Percentiles rank a stretch among this genome's conserved stretches.
These are phyloP conservation scores for Talaromyces proteolyticus DNA, from an alignment of 495 filamentous ascomycete genomes.

Conservation along the genomic window DNA sequence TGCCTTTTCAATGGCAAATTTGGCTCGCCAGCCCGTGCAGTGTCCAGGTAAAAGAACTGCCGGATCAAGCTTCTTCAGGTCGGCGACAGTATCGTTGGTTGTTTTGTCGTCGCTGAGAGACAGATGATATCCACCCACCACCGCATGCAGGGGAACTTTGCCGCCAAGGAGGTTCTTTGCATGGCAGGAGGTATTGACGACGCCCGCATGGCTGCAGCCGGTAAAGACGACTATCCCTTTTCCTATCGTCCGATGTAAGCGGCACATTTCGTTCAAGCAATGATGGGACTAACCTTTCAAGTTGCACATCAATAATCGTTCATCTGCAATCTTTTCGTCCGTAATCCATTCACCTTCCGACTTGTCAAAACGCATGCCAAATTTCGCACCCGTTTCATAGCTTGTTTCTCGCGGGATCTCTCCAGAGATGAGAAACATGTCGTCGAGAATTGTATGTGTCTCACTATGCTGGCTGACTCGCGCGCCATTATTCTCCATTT, in stretches of 20 bases:
- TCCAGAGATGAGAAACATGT: constrained; percentile 52
- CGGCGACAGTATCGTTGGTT: constrained; percentile 40
- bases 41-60: constrained; percentile 53
- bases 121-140: constrained; percentile 58
- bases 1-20: constrained; percentile 51
- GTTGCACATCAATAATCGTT: constrained; percentile 53
- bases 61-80: constrained; percentile 47
- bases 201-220: constrained; percentile 56
- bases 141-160: constrained; percentile 42
- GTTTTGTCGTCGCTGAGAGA: constrained; percentile 34
- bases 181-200: constrained; percentile 50
- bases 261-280: too few relatives aligned
- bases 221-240: constrained; percentile 58
- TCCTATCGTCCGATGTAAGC: too few relatives aligned
- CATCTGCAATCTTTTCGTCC: constrained; percentile 51
- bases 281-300: constrained; percentile 38
- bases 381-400: constrained; percentile 48
- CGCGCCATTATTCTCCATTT: constrained; percentile 43
- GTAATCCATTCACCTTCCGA: constrained; percentile 44
- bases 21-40: constrained; percentile 57
- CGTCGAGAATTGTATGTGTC: constrained; percentile 46
- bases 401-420: constrained; percentile 48
- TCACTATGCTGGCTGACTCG: constrained; percentile 34
- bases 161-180: constrained; percentile 34
- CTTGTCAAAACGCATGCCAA: constrained; percentile 41